Base-by-base conservation (phyloP, 2,329 filamentous ascomycete species). In the Trichoderma harzianum region DNA sequence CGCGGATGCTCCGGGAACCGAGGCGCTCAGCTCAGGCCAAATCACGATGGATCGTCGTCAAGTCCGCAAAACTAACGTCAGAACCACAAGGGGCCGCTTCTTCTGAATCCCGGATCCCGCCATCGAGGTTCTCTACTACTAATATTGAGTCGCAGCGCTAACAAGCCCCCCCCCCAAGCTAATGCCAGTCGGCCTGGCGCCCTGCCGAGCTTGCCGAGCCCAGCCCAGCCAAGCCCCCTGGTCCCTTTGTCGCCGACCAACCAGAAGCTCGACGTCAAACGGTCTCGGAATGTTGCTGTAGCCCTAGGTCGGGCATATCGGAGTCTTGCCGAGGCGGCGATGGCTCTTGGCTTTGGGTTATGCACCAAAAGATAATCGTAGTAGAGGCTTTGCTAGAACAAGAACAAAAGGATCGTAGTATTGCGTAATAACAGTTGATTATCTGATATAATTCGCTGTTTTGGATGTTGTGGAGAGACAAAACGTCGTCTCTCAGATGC, bases 161-260 rank as follows among this genome's bases (percentile, higher is more conserved):
- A 69, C 57, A 60, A 43, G 39, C 39, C 34, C 26, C 36, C 34
- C 26, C 36, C 34, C n/a, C 39, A 51, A 24, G 67, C 43, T 69
- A 62, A 28, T 26, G 39, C 39, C 57, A 62, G 36, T 39, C 39
- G 66, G 66, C 39, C 36, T 47, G 24, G 65, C 65, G 53, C 65
- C 53, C 67, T 69, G 67, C 67, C 67, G 67, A 69, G 57, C 57
- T 36, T 69, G 67, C 67, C 67, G 67, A 69, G 28, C 26, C 55
- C 55, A 58, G 57, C 57, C 53, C 34, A 55, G 47, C 64, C 53
- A 58, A 57, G 64, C 64, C 51, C 64, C 39, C 39, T 43, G 18
- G 36, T 39, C 18, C 36, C 34, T 12, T 34, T 43, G 55, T 21
- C 26, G 26, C 21, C 11, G 21, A 21, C 66, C 66, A 69, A 69